Evolutionary conservation across 2,329 filamentous ascomycete genomes (phyloP).

Genomic region (Arthroderma sp.): DNA sequence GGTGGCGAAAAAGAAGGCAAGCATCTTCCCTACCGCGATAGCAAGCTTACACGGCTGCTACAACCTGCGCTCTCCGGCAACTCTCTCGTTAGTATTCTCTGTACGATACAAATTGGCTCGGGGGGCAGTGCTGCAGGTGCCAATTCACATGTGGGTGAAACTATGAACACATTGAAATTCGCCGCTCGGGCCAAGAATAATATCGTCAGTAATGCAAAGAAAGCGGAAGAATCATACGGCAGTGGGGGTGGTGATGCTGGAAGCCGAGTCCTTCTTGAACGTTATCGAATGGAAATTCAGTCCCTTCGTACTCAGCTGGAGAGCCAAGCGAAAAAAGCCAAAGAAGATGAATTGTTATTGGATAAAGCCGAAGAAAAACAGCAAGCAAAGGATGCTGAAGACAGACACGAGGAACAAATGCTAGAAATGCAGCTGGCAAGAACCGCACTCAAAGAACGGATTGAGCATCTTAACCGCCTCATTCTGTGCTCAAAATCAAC

Average conservation of each 20-base stretch:
- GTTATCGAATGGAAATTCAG: conserved; percentile 85
- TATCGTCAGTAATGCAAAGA: conserved; percentile 93
- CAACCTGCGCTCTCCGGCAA: conserved; percentile 88
- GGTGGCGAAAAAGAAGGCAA: conserved; percentile 69
- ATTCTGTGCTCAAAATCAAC: conserved; percentile 93
- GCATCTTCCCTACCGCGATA: conserved; percentile 92
- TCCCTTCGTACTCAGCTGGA: conserved; percentile 73
- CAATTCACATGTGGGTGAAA: conserved; percentile 70
- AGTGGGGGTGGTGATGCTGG: conserved; percentile 66
- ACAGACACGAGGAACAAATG: conserved; percentile 92
- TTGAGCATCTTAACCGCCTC: conserved; percentile 88
- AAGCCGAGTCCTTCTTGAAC: conserved; percentile 74
- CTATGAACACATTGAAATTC: conserved; percentile 91
- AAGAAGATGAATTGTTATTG: conserved; percentile 38
- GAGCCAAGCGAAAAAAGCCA: conserved; percentile 55
- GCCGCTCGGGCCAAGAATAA: conserved; percentile 94
- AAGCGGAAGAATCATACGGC: conserved; percentile 75
- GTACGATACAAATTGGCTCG: conserved; percentile 83
- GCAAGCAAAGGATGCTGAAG: conserved; percentile 65
- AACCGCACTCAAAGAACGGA: conserved; percentile 90
- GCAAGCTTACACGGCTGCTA: conserved; percentile 84
- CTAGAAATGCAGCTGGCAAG: conserved; percentile 95
- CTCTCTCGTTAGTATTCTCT: conserved; percentile 92
- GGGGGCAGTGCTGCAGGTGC: conserved; percentile 57
- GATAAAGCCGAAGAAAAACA: conserved; percentile 37